Conservation (phyloP, 805 yeast genomes). For the Pichia thaimueangensis region DNA sequence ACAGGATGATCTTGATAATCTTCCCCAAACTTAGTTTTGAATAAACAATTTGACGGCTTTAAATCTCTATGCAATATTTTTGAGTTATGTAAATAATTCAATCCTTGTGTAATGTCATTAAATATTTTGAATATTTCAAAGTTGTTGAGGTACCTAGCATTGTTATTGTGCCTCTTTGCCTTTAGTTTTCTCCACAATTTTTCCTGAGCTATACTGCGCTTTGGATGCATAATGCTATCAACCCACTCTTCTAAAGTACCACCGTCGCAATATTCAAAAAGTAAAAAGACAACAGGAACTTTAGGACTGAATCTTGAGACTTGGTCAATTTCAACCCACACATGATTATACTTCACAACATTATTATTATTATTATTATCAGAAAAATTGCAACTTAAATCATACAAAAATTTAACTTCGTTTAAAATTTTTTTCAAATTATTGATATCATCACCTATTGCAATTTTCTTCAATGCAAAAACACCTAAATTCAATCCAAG, state of each 20-base stretch:
- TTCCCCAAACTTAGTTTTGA: conserved; percentile 34
- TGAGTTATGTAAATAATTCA: conserved; percentile 61
- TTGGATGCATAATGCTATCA: conserved; percentile 31
- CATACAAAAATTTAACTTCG: conserved; percentile 70
- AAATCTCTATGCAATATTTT: conserved; percentile 84
- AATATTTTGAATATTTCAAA: conserved; percentile 65
- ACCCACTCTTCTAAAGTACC: conserved; percentile 76
- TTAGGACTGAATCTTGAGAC: conserved; percentile 48
- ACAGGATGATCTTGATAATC: conserved; percentile 20
- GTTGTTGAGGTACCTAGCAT: conserved; percentile 34
- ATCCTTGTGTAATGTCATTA: conserved; percentile 62
- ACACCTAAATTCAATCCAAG: conserved; percentile 66
- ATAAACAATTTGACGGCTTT: conserved; percentile 81
- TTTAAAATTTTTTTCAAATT: conserved; percentile 64
- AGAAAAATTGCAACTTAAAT: conserved; percentile 31
- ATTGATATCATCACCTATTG: conserved; percentile 70
- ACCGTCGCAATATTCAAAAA: conserved; percentile 85
- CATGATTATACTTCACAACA: conserved; percentile 81
- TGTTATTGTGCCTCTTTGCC: conserved; percentile 8
- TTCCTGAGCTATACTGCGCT: conserved; percentile 33
- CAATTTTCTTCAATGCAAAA: conserved; percentile 80
- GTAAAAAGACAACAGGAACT: conserved; percentile 59
- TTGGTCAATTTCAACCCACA: conserved; percentile 73
- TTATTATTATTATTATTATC: conserved; percentile 24
- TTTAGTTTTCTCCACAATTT: conserved; percentile 25